Evolutionary conservation across 2,329 filamentous ascomycete species (phyloP), one percentile per base, ranked within the genome.

Genomic region (Herpotrichia juniperi): DNA sequence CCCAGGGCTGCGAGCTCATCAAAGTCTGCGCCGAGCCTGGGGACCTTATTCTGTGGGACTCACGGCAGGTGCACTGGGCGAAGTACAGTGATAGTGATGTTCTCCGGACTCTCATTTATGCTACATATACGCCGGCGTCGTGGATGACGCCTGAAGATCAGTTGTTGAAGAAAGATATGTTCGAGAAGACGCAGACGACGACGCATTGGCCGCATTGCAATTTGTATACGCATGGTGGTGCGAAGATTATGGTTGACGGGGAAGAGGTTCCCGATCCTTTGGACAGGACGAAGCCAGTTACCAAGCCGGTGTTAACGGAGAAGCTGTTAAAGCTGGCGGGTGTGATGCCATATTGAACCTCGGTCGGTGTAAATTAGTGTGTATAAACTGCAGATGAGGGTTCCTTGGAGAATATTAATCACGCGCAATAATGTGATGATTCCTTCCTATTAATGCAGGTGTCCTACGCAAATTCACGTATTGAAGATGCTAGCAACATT

Each of bases 21-120:
- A 79, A 80, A 63, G 61, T 79, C 7, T 64, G 68, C 43, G 62
- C 72, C 17, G 77, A 75, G 14, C 72, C 75, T 10, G 77, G 77
- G 5, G 77, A 78, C 50, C 61, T 79, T 31, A 24, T 79, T 4
- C 63, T 79, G 6, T 78, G 78, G 78, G 78, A 80, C 53, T 76
- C 74, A 3, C 66, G 80, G 3, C 78, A 76, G 0, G 75, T 81
- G 45, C 79, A 82, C 61, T 81, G 61, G 37, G 57, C 57, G 1
- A 50, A 48, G 12, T 51, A 56, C 24, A 56, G 57, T 8, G 47
- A 60, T 31, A 50, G 53, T 21, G 35, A 62, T 11, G 47, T n/a
- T 14, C 59, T 64, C 28, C 53, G 63, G n/a, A n/a, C n/a, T n/a
- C n/a, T 1, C 53, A 59, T 21, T 58, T 62, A 1, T 53, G 57